Base-by-base conservation (phyloP, 495 filamentous ascomycete species). In the Daldinia decipiens region DNA sequence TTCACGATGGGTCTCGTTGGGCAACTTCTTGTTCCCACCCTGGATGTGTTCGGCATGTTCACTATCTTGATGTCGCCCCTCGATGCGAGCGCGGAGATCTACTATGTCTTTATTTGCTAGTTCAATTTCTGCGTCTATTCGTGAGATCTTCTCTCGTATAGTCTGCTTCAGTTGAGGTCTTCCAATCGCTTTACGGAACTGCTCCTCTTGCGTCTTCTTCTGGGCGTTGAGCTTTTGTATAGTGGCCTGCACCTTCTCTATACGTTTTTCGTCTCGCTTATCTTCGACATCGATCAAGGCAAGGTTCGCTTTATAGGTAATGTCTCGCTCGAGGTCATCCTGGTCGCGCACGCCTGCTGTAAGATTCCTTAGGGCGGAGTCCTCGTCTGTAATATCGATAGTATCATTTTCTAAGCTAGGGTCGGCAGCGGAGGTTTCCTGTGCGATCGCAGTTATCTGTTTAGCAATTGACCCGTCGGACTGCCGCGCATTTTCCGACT, bases 221-320 rank as follows among this genome's bases (percentile, higher is more conserved):
- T 86, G 80, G 6, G 50, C 68, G n/a, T 79, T 76, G 8, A 86
- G 78, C 52, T 80, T 83, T 2, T 87, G 82, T 74, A 89, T 91
- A 38, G 88, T 88, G 1, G 70, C 78, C 54, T 86, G 79, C 1
- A 91, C 88, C 76, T 93, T 95, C 56, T 95, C 91, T 57, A 97
- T 87, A 63, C 95, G 88, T 76, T 93, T 95, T 64, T 88, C 86
- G 70, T 99, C 95, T 56, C 90, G 87, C 79, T 95, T 92, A 75
- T 98, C 90, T 26, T 95, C 94, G 73, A 92, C 90, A 69, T 94
- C 92, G 29, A 87, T 87, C 51, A 98, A 84, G 11, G 92, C 81
- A 65, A 87, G 86, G 70, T 93, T 93, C 1, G 95, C 94, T 82
- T 97, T 83, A 15, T 80, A 69, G 9, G 83, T 85, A 67, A 94